Base-by-base conservation (phyloP, 2,329 filamentous ascomycete genomes). In the Ceratocystiopsis minuta region DNA sequence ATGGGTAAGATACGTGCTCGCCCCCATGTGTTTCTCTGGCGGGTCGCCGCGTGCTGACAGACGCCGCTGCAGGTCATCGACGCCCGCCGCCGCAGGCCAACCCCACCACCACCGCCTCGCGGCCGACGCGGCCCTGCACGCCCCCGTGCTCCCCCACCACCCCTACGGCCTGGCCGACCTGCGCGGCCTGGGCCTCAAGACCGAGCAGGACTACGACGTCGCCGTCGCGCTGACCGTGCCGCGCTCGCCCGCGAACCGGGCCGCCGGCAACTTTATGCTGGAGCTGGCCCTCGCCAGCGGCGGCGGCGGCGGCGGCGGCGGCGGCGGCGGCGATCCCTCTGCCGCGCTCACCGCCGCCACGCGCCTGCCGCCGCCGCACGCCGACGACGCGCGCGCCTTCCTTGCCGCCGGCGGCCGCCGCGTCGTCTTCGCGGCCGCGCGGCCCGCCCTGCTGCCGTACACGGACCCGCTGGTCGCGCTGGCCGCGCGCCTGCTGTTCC, bases 211-310 rank as follows among this genome's bases (percentile, higher is more conserved):
- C 38, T 98, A 98, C 65, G 86, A 96, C 57, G 70, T 98, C 36
- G 68, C 72, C 6, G 67, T 96, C 2, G 66, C 74, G 17, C 67
- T 98, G 31, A 70, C 72, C 4, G 66, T 98, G 48, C 90, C 90
- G 16, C 76, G 79, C 35, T 90, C 84, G 3, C 76, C 75, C 0
- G 60, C 68, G 2, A 98, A 98, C 53, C 61, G 81, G 17, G 71
- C 70, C 2, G 71, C 72, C 14, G 90, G 90, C 24, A 96, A 96
- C 61, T 96, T 95, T 66, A 98, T 98, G 90, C 64, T 96, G 16
- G 78, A 82, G 38, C 63, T 94, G 15, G 71, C 75, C 46, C 70
- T 94, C 40, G 68, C 82, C 39, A 67, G 67, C 20, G 60, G 61
- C 18, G 57, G 59, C 28, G 13, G 24, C 38, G 24, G 34, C 37